Evolutionary conservation across 768 basidiomycete species (phyloP).

Genomic region (Glaciozyma antarctica): DNA sequence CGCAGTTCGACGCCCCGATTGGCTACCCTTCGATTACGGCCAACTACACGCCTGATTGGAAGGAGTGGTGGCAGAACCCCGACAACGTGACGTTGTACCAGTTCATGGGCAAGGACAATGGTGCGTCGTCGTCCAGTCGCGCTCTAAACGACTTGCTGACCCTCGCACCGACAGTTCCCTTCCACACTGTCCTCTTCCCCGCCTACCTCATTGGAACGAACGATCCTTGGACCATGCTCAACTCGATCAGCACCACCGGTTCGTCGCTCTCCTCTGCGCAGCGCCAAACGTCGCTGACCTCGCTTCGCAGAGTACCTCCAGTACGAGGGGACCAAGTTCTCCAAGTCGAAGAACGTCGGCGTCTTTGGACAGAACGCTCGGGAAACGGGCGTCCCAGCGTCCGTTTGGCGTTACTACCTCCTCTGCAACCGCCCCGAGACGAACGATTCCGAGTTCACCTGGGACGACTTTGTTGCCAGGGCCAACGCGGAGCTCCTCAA

Average conservation of each 20-base stretch:
- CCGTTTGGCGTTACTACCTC: constrained; percentile 95
- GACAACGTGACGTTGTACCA: constrained; percentile 84
- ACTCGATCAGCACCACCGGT: constrained; percentile 94
- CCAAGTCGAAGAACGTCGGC: constrained; percentile 90
- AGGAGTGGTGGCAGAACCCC: constrained; percentile 91
- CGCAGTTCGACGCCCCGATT: constrained; percentile 87
- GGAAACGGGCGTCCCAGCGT: constrained; percentile 84
- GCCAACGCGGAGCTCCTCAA: constrained; percentile 91
- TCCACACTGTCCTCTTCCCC: constrained; percentile 94
- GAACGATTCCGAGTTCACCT: constrained; percentile 90
- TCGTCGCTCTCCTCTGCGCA: constrained; percentile 27
- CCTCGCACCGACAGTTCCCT: constrained; percentile 53
- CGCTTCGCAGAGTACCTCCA: constrained; percentile 72
- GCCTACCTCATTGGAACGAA: constrained; percentile 81
- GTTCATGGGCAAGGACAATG: constrained; percentile 82
- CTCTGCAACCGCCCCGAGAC: constrained; percentile 87
- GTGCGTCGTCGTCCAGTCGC: not conserved
- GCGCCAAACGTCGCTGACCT: not conserved
- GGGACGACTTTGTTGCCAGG: constrained; percentile 83
- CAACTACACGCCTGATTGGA: constrained; percentile 87
- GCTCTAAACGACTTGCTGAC: not conserved
- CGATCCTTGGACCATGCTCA: constrained; percentile 82
- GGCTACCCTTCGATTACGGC: constrained; percentile 97
- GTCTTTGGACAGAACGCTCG: constrained; percentile 92
- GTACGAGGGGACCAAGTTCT: constrained; percentile 98